These are phyloP conservation scores for Sonneratia caseolaris DNA, from an alignment of 345 rosid species.

Conservation along the genomic window DNA sequence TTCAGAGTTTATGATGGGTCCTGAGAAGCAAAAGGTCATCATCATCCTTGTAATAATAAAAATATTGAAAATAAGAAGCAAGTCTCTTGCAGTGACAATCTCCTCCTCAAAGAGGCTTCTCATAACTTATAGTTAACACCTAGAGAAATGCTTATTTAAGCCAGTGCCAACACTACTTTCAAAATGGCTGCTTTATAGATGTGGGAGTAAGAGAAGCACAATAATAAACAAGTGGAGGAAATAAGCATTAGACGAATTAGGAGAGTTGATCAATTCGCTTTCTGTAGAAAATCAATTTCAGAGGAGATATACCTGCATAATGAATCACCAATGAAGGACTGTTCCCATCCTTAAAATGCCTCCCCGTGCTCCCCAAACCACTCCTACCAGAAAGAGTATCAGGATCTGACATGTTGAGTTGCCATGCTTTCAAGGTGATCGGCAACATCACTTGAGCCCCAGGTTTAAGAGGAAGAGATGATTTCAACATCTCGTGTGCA, in stretches of 20 bases:
- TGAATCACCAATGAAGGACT: conserved; percentile 79
- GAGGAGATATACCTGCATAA: conserved; percentile 57
- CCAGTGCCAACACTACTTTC: neutral
- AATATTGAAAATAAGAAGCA: neutral
- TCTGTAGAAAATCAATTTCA: neutral
- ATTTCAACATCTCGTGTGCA: conserved; percentile 55
- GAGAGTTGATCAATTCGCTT: neutral
- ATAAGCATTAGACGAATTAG: neutral
- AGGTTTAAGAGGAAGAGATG: conserved; percentile 85
- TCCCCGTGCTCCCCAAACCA: conserved; percentile 45
- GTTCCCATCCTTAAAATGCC: conserved; percentile 64
- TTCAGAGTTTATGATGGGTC: conserved; percentile 41
- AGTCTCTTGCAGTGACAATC: neutral
- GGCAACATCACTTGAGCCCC: conserved; percentile 84
- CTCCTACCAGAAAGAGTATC: conserved; percentile 47
- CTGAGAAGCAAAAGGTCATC: conserved; percentile 31
- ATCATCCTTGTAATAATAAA: neutral
- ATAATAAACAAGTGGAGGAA: neutral
- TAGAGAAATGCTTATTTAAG: neutral
- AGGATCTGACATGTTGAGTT: conserved; percentile 49
- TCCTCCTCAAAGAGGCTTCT: neutral
- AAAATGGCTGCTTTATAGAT: neutral
- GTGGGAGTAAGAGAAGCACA: neutral
- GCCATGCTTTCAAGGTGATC: conserved; percentile 93
- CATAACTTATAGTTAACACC: neutral